Evolutionary conservation across 768 basidiomycete genomes (phyloP).

Genomic region (Russula ochroleuca): DNA sequence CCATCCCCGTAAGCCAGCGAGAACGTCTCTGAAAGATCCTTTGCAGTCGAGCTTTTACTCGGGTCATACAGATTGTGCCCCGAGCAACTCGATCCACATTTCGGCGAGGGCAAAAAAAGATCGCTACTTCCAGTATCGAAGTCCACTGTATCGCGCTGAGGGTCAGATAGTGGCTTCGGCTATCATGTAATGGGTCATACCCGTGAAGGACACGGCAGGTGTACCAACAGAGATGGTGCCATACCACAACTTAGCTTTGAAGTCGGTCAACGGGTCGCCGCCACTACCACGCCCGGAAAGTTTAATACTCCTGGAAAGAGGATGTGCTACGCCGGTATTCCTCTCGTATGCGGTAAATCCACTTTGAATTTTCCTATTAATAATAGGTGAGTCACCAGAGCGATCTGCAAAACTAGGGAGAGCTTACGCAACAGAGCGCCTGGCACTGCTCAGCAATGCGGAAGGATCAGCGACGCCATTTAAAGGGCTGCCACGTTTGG

Average conservation of each 20-base stretch:
- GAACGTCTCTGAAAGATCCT: conserved; percentile 32
- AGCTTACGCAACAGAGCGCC: conserved; percentile 5
- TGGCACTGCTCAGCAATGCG: not conserved
- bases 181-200: not conserved
- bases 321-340: conserved; percentile 24
- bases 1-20: conserved; percentile 39
- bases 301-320: not conserved
- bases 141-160: conserved; percentile 31
- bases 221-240: conserved; percentile 26
- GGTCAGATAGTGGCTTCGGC: not conserved
- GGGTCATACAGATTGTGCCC: conserved; percentile 9
- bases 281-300: not conserved
- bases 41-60: conserved; percentile 26
- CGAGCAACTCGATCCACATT: conserved; percentile 34
- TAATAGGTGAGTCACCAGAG: not conserved
- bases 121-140: conserved; percentile 39
- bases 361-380: conserved; percentile 18
- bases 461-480: conserved; percentile 5
- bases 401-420: not conserved
- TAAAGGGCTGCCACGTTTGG: conserved; percentile 6
- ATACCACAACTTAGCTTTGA: conserved; percentile 11
- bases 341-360: conserved; percentile 17
- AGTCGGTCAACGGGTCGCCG: conserved; percentile 10
- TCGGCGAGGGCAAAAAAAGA: conserved; percentile 35
- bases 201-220: conserved; percentile 20